A percentile compares a stretch with the other conserved stretches of the same genome.
Evolutionary conservation across 2,329 filamentous ascomycete genomes (phyloP).

Genomic region (Parastagonospora avenae): DNA sequence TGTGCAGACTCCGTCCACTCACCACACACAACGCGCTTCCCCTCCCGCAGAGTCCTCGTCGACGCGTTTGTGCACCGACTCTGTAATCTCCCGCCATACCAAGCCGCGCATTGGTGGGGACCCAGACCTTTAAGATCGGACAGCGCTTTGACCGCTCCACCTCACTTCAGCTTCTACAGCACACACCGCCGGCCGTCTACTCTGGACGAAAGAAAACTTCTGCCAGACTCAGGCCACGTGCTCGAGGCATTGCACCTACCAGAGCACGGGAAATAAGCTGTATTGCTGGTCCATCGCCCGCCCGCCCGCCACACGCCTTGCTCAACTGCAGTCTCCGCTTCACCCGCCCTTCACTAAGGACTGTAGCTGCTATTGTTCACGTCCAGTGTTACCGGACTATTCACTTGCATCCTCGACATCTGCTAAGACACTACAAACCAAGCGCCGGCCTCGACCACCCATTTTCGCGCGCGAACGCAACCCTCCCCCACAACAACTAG

Average conservation of each 20-base stretch:
- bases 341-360: slow-evolving; percentile 8
- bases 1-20: slow-evolving; percentile 27
- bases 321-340: slow-evolving; percentile 15
- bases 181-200: neutral
- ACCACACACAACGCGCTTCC: slow-evolving; percentile 23
- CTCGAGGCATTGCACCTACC: neutral
- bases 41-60: slow-evolving; percentile 8
- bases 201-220: slow-evolving; percentile 3
- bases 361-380: slow-evolving; percentile 11
- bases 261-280: neutral
- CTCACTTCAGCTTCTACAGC: slow-evolving; percentile 17
- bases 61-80: slow-evolving; percentile 25
- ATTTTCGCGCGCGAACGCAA: neutral
- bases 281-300: slow-evolving; percentile 1
- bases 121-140: slow-evolving; percentile 22
- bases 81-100: slow-evolving; percentile 20
- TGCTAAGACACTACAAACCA: neutral
- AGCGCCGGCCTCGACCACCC: neutral
- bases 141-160: slow-evolving; percentile 41
- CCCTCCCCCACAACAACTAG: neutral
- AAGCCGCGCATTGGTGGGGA: slow-evolving; percentile 28
- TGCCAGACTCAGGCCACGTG: neutral
- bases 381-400: neutral
- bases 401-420: neutral
- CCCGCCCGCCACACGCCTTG: slow-evolving; percentile 20